A percentile compares a stretch with the other conserved stretches of the same genome.
phyloP scores from a whole-genome alignment of 2,329 filamentous ascomycete species.

The Arthrobotrys iridis region DNA sequence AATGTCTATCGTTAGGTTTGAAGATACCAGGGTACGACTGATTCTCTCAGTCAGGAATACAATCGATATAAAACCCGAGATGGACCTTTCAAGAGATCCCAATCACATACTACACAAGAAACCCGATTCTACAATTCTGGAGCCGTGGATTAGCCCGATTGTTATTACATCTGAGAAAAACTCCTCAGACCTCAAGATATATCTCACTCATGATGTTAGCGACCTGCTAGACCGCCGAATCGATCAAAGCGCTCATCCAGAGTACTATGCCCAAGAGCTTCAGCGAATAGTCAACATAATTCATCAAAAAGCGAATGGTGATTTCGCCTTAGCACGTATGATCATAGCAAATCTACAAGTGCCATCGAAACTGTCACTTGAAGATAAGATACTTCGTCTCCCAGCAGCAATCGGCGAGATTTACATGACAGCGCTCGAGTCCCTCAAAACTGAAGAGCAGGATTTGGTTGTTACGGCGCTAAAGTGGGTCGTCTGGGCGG shows the following conservation, averaged over 20 bases:
- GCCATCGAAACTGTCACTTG: slow-evolving; percentile 12
- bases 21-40: neutral
- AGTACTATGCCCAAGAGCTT: neutral
- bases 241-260: neutral
- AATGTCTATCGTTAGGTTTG: neutral
- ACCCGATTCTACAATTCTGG: too few relatives aligned
- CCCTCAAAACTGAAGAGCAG: slow-evolving; percentile 12
- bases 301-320: slow-evolving; percentile 20
- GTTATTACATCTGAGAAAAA: slow-evolving; percentile 13
- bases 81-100: neutral
- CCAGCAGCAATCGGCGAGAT: slow-evolving; percentile 19
- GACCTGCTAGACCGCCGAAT: neutral
- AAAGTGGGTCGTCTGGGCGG: slow-evolving; percentile 18
- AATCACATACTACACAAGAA: neutral
- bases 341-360: slow-evolving; percentile 6
- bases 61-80: neutral
- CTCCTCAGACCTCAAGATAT: neutral
- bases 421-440: neutral
- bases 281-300: slow-evolving; percentile 6
- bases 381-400: slow-evolving; percentile 1
- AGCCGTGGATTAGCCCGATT: neutral
- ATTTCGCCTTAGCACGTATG: slow-evolving; percentile 18
- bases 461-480: slow-evolving; percentile 1
- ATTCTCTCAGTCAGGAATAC: neutral
- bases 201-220: slow-evolving; percentile 5